These are phyloP conservation scores for Taphrina confusa DNA, from an alignment of 1,139 yeast species.

Conservation along the genomic window DNA sequence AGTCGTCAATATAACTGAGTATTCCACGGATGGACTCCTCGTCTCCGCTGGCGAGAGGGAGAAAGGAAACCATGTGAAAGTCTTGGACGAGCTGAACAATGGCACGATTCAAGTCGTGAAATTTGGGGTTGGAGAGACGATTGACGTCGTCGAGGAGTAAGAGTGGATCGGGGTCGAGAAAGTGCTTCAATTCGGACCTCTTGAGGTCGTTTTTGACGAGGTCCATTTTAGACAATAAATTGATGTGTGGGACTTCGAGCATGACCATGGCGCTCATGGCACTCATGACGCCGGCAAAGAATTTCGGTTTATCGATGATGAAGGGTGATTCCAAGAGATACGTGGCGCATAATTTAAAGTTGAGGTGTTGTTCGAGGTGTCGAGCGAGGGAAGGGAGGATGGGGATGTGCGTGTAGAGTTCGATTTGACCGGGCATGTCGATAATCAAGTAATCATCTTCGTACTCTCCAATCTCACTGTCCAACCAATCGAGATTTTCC, in stretches of 20 bases:
- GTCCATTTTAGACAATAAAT: conserved; percentile 69
- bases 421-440: conserved; percentile 99
- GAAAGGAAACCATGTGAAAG: conserved; percentile 96
- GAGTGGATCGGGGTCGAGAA: conserved; percentile 87
- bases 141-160: conserved; percentile 58
- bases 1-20: conserved; percentile 89
- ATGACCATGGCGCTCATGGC: conserved; percentile 99
- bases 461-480: conserved; percentile 60
- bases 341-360: conserved; percentile 87
- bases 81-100: conserved; percentile 92
- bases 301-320: conserved; percentile 83
- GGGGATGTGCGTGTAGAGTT: conserved; percentile 90
- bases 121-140: conserved; percentile 68
- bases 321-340: conserved; percentile 92
- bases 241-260: conserved; percentile 90
- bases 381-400: conserved; percentile 83
- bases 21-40: conserved; percentile 80
- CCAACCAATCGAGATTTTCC: conserved; percentile 92
- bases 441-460: conserved; percentile 84
- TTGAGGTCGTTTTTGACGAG: conserved; percentile 69
- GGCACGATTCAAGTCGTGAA: conserved; percentile 68
- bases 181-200: conserved; percentile 74
- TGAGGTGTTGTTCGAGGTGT: conserved; percentile 76
- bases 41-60: conserved; percentile 82
- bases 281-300: conserved; percentile 89